Evolutionary conservation across 441 rosid genomes (phyloP).

Genomic region (Eutrema salsugineum): DNA sequence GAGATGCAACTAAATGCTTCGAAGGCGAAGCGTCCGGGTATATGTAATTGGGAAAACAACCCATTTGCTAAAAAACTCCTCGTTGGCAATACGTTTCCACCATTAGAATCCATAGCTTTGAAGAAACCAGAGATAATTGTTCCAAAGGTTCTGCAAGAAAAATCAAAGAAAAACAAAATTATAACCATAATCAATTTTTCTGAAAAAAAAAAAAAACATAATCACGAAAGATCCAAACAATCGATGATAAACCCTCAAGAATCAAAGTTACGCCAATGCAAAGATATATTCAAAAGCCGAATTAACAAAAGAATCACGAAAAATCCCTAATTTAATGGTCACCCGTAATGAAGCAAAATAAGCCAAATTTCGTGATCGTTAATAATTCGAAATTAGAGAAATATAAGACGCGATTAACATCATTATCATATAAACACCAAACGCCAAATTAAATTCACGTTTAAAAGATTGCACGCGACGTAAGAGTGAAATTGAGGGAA

Average conservation of each 20-base stretch:
- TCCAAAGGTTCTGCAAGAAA: conserved; percentile 28
- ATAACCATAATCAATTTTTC: no score
- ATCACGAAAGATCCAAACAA: not conserved
- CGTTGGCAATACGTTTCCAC: conserved; percentile 46
- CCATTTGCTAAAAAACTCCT: conserved; percentile 43
- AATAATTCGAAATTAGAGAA: not conserved
- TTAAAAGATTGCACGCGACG: not conserved
- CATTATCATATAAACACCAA: not conserved
- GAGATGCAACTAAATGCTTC: conserved; percentile 67
- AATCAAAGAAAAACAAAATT: not conserved
- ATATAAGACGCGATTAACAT: not conserved
- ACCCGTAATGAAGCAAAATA: no score
- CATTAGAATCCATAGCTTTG: conserved; percentile 41
- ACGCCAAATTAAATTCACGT: not conserved
- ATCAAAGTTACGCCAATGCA: not conserved
- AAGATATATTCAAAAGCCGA: no score
- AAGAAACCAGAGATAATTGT: not conserved
- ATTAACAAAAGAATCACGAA: not conserved
- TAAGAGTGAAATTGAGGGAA: not conserved
- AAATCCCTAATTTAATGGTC: no score
- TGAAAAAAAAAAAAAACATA: not conserved
- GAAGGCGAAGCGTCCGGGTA: conserved; percentile 47
- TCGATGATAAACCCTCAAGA: not conserved
- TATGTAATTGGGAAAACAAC: conserved; percentile 40
- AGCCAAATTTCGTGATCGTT: not conserved